A percentile compares a stretch with the other conserved stretches of the same genome.
phyloP scores from a whole-genome alignment of 495 filamentous ascomycete species.

The Podospora tetraspora region DNA sequence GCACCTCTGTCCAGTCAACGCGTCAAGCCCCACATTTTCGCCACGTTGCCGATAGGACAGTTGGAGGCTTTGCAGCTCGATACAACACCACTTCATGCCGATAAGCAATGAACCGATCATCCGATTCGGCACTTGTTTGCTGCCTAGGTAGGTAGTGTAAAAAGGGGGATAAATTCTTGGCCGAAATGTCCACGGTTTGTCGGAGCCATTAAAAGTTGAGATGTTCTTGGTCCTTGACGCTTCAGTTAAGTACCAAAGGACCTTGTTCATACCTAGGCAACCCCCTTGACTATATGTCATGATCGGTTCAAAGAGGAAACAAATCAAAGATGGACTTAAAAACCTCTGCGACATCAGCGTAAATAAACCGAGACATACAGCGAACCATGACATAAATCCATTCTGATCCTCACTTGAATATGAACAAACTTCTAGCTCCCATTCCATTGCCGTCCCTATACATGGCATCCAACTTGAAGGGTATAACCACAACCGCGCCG shows the following conservation, averaged over 20 bases:
- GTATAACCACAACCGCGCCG: neutral
- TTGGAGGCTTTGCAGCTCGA: neutral
- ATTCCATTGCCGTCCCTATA: neutral
- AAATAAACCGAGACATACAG: neutral
- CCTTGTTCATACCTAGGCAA: too few species aligned
- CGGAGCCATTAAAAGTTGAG: neutral
- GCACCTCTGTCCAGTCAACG: neutral
- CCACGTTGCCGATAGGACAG: neutral
- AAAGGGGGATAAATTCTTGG: neutral
- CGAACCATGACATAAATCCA: neutral
- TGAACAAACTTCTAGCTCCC: neutral
- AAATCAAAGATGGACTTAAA: too few species aligned
- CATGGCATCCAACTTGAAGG: neutral
- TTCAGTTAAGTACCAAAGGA: too few species aligned
- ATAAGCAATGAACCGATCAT: neutral
- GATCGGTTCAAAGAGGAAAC: too few species aligned
- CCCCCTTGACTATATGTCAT: too few species aligned
- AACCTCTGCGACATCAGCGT: too few species aligned
- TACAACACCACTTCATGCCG: neutral
- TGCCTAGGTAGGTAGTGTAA: neutral
- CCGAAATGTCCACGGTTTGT: too few species aligned
- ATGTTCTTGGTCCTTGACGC: neutral
- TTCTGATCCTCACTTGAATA: neutral
- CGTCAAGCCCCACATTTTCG: neutral
- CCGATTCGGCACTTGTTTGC: neutral